A percentile compares a stretch with the other conserved stretches of the same genome.
Evolutionary conservation across 352 stramenopile genomes (phyloP).

Genomic region (Pythium coloratum): DNA sequence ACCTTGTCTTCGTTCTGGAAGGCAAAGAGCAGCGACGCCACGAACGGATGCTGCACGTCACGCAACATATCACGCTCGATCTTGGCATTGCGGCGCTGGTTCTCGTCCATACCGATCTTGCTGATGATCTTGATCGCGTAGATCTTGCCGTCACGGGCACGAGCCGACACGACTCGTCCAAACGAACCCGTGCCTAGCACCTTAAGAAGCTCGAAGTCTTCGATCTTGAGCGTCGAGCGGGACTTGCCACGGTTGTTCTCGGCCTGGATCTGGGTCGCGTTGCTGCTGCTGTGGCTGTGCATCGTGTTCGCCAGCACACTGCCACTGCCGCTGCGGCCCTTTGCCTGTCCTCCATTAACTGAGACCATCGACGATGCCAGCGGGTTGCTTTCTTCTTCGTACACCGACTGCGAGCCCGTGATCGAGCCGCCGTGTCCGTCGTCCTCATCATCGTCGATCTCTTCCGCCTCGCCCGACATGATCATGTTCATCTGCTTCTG

Average conservation of each 20-base stretch:
- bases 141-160: conserved; percentile 61
- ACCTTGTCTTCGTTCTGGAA: conserved; percentile 98
- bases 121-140: conserved; percentile 90
- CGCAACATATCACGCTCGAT: conserved; percentile 95
- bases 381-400: conserved; percentile 53
- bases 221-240: conserved; percentile 78
- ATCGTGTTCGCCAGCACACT: conserved; percentile 11
- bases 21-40: conserved; percentile 96
- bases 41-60: conserved; percentile 95
- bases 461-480: conserved; percentile 71
- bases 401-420: conserved; percentile 47
- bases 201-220: conserved; percentile 87
- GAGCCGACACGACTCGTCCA: conserved; percentile 79
- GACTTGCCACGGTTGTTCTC: conserved; percentile 62
- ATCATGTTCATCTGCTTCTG: conserved; percentile 62
- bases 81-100: conserved; percentile 77
- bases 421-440: conserved; percentile 61
- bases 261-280: conserved; percentile 15
- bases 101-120: conserved; percentile 89
- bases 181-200: conserved; percentile 85
- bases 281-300: not conserved
- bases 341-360: conserved; percentile 28
- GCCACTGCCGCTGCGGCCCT: conserved; percentile 27
- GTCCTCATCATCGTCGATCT: conserved; percentile 71
- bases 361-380: conserved; percentile 29